A percentile compares a stretch with the other conserved stretches of the same genome.
Evolutionary conservation across 2,329 filamentous ascomycete species (phyloP).

Genomic region (Tympanopsis confertula): DNA sequence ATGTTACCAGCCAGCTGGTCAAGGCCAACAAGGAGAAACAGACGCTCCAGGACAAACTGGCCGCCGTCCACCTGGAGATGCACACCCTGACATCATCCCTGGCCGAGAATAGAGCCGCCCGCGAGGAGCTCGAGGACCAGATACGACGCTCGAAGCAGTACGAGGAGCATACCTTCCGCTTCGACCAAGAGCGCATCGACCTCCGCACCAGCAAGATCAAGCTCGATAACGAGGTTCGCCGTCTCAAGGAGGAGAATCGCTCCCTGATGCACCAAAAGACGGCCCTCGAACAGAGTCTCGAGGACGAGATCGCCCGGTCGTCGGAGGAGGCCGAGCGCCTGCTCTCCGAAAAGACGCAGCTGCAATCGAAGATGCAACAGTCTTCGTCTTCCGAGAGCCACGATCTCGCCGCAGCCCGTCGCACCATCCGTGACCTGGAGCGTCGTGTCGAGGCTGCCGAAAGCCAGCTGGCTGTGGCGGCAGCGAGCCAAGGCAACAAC

Average conservation of each 20-base stretch:
- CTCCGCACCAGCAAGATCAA: constrained; percentile 55
- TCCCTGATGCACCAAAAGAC: constrained; percentile 42
- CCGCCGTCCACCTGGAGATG: constrained; percentile 46
- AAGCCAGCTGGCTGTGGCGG: constrained; percentile 16
- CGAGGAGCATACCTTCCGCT: constrained; percentile 43
- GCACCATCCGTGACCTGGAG: constrained; percentile 56
- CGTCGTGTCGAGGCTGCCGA: constrained; percentile 44
- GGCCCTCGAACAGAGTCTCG: constrained; percentile 49
- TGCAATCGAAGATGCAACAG: constrained; percentile 32
- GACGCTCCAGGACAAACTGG: constrained; percentile 49
- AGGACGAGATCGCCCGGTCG: constrained; percentile 55
- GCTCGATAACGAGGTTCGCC: constrained; percentile 54
- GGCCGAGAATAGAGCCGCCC: constrained; percentile 48
- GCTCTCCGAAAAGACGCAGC: constrained; percentile 36
- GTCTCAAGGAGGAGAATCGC: constrained; percentile 53
- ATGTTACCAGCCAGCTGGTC: constrained; percentile 43
- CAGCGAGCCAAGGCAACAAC: no score
- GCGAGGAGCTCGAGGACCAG: constrained; percentile 54
- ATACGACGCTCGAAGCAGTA: constrained; percentile 41
- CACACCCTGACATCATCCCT: constrained; percentile 41
- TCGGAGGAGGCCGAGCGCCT: constrained; percentile 54
- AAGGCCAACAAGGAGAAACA: constrained; percentile 49
- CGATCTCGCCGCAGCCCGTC: constrained; percentile 45
- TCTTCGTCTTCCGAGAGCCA: constrained; percentile 35
- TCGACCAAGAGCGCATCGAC: constrained; percentile 60